Percentiles rank a stretch among this genome's conserved stretches.
These are phyloP conservation scores for Rhizophagus sp. DNA, from an alignment of 192 early-diverging fungal species.

Conservation along the genomic window DNA sequence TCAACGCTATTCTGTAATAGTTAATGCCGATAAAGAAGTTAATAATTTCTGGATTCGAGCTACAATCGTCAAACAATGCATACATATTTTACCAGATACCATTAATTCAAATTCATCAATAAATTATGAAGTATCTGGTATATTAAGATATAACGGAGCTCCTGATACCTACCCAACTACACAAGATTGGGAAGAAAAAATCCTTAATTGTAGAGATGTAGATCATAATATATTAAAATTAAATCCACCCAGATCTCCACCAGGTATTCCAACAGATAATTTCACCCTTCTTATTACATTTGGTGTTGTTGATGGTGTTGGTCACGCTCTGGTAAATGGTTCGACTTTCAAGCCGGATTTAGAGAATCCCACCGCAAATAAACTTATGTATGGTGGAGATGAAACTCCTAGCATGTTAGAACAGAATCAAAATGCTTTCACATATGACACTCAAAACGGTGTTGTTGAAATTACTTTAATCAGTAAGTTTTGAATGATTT, in stretches of 20 bases:
- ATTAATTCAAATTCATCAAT: constrained; percentile 31
- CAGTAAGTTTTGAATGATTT: constrained; percentile 28
- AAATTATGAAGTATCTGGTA: constrained; percentile 2
- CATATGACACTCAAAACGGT: neutral
- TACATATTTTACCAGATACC: no score
- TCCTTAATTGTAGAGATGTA: constrained; percentile 32
- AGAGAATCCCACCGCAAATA: constrained; percentile 69
- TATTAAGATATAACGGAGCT: constrained; percentile 3
- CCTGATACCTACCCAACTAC: constrained; percentile 18
- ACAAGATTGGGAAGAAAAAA: neutral
- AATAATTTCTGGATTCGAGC: constrained; percentile 32
- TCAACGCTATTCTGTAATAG: constrained; percentile 33
- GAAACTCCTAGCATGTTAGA: constrained; percentile 33
- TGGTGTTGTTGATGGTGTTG: neutral
- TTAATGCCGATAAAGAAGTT: constrained; percentile 5
- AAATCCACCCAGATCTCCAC: constrained; percentile 8
- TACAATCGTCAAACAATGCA: neutral
- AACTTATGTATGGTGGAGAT: constrained; percentile 47
- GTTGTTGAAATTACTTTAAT: constrained; percentile 35
- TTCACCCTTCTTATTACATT: constrained; percentile 21
- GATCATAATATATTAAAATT: constrained; percentile 38
- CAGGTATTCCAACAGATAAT: neutral
- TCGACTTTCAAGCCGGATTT: constrained; percentile 59
- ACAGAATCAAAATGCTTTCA: constrained; percentile 66
- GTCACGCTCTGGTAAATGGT: neutral